A percentile compares a stretch with the other conserved stretches of the same genome.
Evolutionary conservation across 345 rosid genomes (phyloP).

Genomic region (Chamaenerion angustifolium): DNA sequence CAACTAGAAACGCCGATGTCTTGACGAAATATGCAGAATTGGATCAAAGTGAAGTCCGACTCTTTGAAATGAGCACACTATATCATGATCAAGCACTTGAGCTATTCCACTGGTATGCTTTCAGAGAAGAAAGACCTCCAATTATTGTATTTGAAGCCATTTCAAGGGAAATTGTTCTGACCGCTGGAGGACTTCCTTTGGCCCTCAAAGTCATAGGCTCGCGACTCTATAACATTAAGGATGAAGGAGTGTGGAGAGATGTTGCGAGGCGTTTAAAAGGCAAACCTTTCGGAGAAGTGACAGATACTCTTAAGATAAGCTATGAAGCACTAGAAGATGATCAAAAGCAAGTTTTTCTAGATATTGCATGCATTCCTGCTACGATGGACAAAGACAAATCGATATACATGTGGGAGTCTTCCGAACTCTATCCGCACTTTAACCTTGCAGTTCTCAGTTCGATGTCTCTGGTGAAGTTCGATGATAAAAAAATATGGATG

Average conservation of each 20-base stretch:
- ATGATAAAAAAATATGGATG: background rate
- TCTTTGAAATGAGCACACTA: background rate
- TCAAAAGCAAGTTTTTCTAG: conserved; percentile 5
- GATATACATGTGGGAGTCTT: too few relatives aligned
- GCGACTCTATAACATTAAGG: background rate
- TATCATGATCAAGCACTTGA: background rate
- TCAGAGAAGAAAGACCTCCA: background rate
- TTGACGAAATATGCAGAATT: background rate
- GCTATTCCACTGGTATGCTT: conserved; percentile 3
- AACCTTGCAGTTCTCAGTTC: too few relatives aligned
- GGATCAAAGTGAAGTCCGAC: background rate
- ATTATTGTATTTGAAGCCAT: rapidly evolving
- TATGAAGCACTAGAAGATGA: background rate
- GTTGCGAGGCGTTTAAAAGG: background rate
- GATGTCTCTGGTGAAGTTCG: background rate
- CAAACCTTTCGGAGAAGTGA: background rate
- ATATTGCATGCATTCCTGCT: conserved; percentile 2
- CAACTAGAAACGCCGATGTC: background rate
- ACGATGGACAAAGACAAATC: background rate
- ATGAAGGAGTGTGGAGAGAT: conserved; percentile 3
- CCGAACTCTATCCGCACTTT: too few relatives aligned
- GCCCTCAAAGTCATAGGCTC: conserved; percentile 5
- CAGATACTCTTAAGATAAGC: conserved; percentile 1
- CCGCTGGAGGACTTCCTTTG: conserved; percentile 2
- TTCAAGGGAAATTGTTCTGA: background rate